Base-by-base conservation (phyloP, 495 filamentous ascomycete genomes). In the Neurospora terricola region DNA sequence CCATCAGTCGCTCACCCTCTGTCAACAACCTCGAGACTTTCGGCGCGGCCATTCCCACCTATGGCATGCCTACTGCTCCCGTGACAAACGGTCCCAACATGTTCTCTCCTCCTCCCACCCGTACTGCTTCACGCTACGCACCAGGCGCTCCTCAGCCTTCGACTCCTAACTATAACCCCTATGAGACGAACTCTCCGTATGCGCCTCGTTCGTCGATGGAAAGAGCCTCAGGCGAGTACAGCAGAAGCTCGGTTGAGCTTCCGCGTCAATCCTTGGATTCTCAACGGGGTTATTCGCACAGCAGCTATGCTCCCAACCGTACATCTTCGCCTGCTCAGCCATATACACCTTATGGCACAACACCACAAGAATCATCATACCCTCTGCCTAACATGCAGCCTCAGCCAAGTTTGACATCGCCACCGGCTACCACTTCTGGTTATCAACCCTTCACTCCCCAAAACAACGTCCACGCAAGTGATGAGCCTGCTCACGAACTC, bases 1-100 rank as follows among this genome's bases (percentile, higher is more conserved):
- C 88, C 4, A 88, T 97, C 70, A 98, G 94, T 77, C 91, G 94
- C 21, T 88, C 90, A 8, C 91, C 91, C 5, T 97, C 93, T 1
- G 85, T 87, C 40, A 87, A 88, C 14, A 94, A 97, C 73, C 80
- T 97, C 16, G 94, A 97, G 77, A 90, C 88, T 5, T 86, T 89
- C 36, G 85, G 82, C 11, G 76, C 75, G 27, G 71, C 76, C 2
- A 72, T 78, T n/a, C 80, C 81, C 21, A 77, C 71, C n/a, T 82
- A 81, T 62, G 78, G 78, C 11, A 75, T 78, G 80, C 73, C 77
- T 9, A n/a, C 72, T 34, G 78, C 78, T 4, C 66, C 75, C 68
- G 73, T 76, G 27, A 73, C 80, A 9, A 83, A 81, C 48, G 80
- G 78, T 21, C 80, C 82, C 34, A 72, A 72, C 5, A 54, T 71